These are phyloP conservation scores for Nicotiana otophora DNA, from an alignment of 257 asterid genomes.

Conservation along the genomic window DNA sequence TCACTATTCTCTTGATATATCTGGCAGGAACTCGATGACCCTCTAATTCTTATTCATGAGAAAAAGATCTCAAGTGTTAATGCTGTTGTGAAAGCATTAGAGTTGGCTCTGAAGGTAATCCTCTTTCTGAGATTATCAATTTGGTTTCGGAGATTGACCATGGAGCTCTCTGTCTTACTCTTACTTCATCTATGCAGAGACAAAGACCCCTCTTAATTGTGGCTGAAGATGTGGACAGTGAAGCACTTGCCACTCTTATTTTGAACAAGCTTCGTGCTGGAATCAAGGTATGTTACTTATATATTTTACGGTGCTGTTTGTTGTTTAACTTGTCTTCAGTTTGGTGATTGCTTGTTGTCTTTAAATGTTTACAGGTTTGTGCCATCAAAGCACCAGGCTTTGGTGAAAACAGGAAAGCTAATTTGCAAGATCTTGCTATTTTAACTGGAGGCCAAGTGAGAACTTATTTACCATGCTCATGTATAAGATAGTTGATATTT, in stretches of 20 bases:
- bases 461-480: neutral
- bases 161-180: neutral
- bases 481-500: neutral
- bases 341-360: neutral
- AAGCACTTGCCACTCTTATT: constrained; percentile 89
- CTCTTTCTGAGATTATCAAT: neutral
- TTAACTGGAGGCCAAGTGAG: constrained; percentile 86
- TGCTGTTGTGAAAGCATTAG: constrained; percentile 72
- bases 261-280: constrained; percentile 97
- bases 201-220: constrained; percentile 82
- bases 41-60: constrained; percentile 79
- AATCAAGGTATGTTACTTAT: constrained; percentile 48
- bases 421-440: constrained; percentile 78
- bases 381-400: constrained; percentile 97
- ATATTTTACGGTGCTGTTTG: neutral
- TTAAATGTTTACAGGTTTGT: constrained; percentile 50
- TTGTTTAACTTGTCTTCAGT: neutral
- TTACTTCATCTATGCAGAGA: constrained; percentile 33
- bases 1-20: neutral
- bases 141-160: neutral
- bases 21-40: constrained; percentile 81
- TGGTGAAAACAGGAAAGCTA: constrained; percentile 86
- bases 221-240: constrained; percentile 92
- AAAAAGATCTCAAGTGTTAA: constrained; percentile 77
- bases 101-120: constrained; percentile 79